phyloP scores from a whole-genome alignment of 805 yeast species.

The Yarrowia sp. region DNA sequence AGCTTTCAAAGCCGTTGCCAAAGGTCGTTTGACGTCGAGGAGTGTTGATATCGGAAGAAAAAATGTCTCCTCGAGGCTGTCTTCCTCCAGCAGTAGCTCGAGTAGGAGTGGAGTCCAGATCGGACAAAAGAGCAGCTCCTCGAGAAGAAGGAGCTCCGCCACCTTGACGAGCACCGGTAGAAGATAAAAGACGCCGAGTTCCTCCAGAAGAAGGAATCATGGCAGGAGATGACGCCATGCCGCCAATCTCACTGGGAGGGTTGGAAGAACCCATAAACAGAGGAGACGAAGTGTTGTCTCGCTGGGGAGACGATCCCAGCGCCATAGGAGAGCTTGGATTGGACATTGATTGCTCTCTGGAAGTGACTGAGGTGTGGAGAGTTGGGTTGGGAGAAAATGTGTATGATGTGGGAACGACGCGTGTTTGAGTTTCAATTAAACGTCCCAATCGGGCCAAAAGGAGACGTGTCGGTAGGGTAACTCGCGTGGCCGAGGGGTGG shows the following conservation, averaged over 20 bases:
- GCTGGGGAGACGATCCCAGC: not conserved
- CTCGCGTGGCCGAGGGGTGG: not conserved
- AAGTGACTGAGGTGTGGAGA: not conserved
- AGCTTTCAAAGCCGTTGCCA: not conserved
- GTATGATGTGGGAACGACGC: not conserved
- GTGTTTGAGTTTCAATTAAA: conserved; percentile 12
- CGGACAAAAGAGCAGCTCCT: not conserved
- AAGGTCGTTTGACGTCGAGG: conserved; percentile 56
- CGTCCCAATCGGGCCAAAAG: conserved; percentile 1
- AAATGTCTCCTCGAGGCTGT: conserved; percentile 70
- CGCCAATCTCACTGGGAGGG: not conserved
- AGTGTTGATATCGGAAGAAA: conserved; percentile 61
- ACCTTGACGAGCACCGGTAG: not conserved
- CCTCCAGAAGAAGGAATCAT: not conserved
- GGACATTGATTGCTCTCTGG: too few species aligned
- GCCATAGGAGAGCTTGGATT: conserved; percentile 3
- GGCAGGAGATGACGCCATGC: not conserved
- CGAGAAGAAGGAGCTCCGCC: not conserved
- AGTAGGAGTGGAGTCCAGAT: conserved; percentile 8
- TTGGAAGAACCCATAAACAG: not conserved
- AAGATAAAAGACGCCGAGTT: not conserved
- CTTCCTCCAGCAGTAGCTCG: not conserved
- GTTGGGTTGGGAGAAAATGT: not conserved
- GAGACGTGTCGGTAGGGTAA: conserved; percentile 21
- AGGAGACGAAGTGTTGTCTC: not conserved